Evolutionary conservation across 768 basidiomycete genomes (phyloP), one percentile per base, ranked within the genome.

Genomic region (Ramaria sp.): DNA sequence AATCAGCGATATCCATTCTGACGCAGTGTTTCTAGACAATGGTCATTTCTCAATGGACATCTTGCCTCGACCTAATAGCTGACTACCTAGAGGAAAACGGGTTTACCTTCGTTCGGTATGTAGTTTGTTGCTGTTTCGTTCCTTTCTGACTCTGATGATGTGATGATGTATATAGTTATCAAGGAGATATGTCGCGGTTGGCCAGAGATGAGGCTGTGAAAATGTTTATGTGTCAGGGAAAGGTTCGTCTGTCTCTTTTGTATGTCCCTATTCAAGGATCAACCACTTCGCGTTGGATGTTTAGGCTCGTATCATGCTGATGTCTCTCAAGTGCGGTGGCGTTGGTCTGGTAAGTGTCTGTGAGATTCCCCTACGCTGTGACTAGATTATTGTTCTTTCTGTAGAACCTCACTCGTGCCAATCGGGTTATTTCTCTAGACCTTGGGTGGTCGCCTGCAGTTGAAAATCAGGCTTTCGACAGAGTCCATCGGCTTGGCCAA

Each of bases 41-140:
- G 49, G 67, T 88, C 55, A 73, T 87, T 54, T 85, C 83, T 0
- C 82, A 84, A 63, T 88, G 86, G 80, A 83, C 82, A 0, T 65
- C 70, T 5, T 83, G 79, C 55, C 71, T 90, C 36, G 71, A 75
- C 9, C 70, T 88, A 3, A 75, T 82, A n/a, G 82, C 77, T 0
- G 66, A 77, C 48, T 83, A 82, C 61, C 70, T 89, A n/a, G 65
- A 66, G 0, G 73, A 77, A 60, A 67, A 74, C 20, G 69, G 69
- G 1, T 72, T 83, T 45, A 59, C 67, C 3, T 79, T 80, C 58
- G 76, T 83, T 55, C 81, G 78, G 77, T 80, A 59, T 13, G 69
- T 24, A 12, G 13, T 61, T 50, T 32, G 32, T 13, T 34, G 18
- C 32, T 57, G 24, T 47, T 22, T 5, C 22, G 37, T 15, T 39